These are phyloP conservation scores for Colletotrichum chlorophyti DNA, from an alignment of 2,329 filamentous ascomycete species.

Conservation along the genomic window DNA sequence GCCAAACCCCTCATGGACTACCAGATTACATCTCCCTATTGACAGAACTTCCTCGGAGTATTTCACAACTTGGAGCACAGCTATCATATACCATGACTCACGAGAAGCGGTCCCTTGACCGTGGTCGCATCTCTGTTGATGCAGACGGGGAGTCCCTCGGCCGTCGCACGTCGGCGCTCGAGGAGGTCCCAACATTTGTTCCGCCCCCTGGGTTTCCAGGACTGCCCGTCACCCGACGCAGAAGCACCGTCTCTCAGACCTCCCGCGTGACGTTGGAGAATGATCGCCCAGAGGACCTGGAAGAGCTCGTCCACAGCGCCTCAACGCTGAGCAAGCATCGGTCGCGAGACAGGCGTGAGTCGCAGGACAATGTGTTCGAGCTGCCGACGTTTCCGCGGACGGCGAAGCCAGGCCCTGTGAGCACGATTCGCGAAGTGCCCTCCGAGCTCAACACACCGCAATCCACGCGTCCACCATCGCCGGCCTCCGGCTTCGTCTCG, in stretches of 20 bases:
- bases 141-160: slow-evolving; percentile 1
- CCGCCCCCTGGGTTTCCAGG: slow-evolving; percentile 12
- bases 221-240: slow-evolving; percentile 6
- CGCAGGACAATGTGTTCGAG: slow-evolving; percentile 17
- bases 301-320: slow-evolving; percentile 11
- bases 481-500: background rate
- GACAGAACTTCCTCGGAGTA: no score
- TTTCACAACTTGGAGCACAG: no score
- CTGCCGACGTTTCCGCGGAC: slow-evolving; percentile 13
- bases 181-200: slow-evolving; percentile 15
- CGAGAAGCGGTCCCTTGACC: slow-evolving; percentile 1
- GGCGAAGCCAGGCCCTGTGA: slow-evolving; percentile 14
- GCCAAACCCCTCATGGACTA: background rate
- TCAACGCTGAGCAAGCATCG: slow-evolving; percentile 8
- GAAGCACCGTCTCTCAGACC: slow-evolving; percentile 16
- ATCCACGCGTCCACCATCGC: slow-evolving; percentile 18
- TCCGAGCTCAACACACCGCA: slow-evolving; percentile 18
- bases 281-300: slow-evolving; percentile 5
- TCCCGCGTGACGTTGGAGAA: slow-evolving; percentile 11
- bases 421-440: slow-evolving; percentile 19
- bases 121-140: slow-evolving; percentile 3
- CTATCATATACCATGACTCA: background rate
- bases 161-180: slow-evolving; percentile 12
- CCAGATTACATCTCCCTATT: background rate
- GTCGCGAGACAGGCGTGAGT: slow-evolving; percentile 15